These are phyloP conservation scores for Solanum ossicruentum DNA, from an alignment of 257 asterid species.

Conservation along the genomic window DNA sequence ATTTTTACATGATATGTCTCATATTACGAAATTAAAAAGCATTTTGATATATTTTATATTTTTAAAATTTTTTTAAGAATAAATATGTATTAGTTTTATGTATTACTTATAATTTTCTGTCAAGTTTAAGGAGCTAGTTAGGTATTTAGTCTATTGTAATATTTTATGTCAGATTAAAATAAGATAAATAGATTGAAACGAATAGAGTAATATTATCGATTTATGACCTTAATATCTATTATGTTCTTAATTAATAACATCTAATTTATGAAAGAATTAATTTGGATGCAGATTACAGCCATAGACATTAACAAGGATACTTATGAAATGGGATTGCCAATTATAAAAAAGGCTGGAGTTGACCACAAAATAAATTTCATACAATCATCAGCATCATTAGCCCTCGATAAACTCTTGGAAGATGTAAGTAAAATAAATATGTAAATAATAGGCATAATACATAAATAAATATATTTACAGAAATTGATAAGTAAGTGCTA, in stretches of 20 bases:
- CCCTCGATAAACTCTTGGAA: conserved; percentile 26
- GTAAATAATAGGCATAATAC: too few species aligned
- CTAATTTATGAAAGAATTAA: neutral
- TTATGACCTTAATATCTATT: neutral
- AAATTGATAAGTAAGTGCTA: too few species aligned
- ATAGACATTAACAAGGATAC: conserved; percentile 25
- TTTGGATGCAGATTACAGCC: conserved; percentile 31
- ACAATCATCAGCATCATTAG: conserved; percentile 40
- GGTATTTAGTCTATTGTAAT: neutral
- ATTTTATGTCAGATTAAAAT: neutral
- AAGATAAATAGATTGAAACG: neutral
- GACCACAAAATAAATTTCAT: conserved; percentile 37
- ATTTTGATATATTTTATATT: too few species aligned
- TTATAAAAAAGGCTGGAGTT: conserved; percentile 36
- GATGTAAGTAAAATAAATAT: conserved; percentile 8
- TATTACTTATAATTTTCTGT: too few species aligned
- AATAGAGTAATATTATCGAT: neutral
- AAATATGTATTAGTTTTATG: too few species aligned
- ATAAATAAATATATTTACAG: too few species aligned
- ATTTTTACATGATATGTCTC: too few species aligned
- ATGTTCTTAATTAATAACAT: too few species aligned
- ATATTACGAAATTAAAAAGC: too few species aligned
- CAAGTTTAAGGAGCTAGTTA: neutral
- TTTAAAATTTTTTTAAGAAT: too few species aligned
- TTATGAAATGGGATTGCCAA: conserved; percentile 38